Evolutionary conservation across 2,329 filamentous ascomycete genomes (phyloP).

Genomic region (Fusarium citri): DNA sequence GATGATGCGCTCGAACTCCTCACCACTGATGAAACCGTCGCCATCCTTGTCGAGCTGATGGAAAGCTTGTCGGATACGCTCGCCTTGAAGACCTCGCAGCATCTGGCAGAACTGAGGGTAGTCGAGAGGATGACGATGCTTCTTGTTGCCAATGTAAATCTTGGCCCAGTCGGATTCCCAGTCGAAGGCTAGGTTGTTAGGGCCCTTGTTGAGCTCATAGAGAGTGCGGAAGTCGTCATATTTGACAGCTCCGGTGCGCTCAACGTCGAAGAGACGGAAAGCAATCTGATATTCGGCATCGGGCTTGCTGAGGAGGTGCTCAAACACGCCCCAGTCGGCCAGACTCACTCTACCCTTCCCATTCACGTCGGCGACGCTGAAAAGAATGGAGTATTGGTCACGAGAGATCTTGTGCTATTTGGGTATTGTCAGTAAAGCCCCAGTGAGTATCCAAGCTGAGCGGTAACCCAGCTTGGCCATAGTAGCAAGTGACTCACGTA

Average conservation of each 20-base stretch:
- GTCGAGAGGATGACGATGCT: conserved; percentile 89
- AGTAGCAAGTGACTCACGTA: conserved; percentile 74
- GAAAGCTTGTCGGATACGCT: conserved; percentile 96
- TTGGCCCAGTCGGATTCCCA: conserved; percentile 98
- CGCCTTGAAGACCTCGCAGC: conserved; percentile 94
- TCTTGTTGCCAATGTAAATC: conserved; percentile 90
- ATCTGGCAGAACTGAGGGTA: conserved; percentile 98
- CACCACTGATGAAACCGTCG: conserved; percentile 94
- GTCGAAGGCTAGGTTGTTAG: conserved; percentile 88
- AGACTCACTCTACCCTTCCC: conserved; percentile 79
- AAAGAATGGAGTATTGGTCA: conserved; percentile 94
- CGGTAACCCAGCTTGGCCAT: not conserved
- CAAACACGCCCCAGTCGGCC: conserved; percentile 91
- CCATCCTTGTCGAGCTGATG: conserved; percentile 89
- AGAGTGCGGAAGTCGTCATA: conserved; percentile 88
- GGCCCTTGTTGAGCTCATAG: conserved; percentile 90
- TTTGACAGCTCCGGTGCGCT: conserved; percentile 85
- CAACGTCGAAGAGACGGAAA: conserved; percentile 93
- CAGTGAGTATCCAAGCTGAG: conserved; percentile 11
- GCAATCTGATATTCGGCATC: conserved; percentile 99
- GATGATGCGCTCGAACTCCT: conserved; percentile 97
- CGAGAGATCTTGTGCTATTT: conserved; percentile 95
- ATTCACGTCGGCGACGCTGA: conserved; percentile 87
- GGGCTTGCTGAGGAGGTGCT: conserved; percentile 91
- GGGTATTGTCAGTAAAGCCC: conserved; percentile 28